phyloP scores from a whole-genome alignment of 257 asterid species.

The Henckelia pumila region DNA sequence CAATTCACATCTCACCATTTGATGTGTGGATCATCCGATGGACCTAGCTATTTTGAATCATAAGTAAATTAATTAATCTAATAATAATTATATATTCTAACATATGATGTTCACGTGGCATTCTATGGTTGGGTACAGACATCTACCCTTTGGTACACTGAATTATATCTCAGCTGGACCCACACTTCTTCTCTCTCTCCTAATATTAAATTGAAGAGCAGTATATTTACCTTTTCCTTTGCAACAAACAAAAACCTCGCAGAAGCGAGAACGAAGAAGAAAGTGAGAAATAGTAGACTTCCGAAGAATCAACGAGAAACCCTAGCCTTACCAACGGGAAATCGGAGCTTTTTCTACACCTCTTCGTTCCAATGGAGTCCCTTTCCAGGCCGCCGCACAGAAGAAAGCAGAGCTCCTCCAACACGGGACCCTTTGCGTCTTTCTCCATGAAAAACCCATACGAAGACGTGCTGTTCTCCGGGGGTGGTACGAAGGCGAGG shows the following conservation, averaged over 20 bases:
- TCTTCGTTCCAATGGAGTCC: conserved; percentile 59
- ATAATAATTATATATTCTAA: too few relatives aligned
- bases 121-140: background rate
- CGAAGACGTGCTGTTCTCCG: conserved; percentile 58
- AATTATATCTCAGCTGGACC: conserved; percentile 19
- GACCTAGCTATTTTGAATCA: too few relatives aligned
- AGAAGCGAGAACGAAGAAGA: conserved; percentile 22
- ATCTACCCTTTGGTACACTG: conserved; percentile 12
- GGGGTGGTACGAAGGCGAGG: conserved; percentile 28
- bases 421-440: conserved; percentile 34
- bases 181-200: conserved; percentile 22
- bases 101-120: background rate
- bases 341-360: conserved; percentile 7
- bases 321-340: background rate
- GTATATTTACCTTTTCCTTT: conserved; percentile 23
- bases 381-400: conserved; percentile 62
- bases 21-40: too few relatives aligned
- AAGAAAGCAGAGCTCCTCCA: conserved; percentile 41
- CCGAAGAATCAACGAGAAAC: too few relatives aligned
- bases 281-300: background rate
- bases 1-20: too few relatives aligned
- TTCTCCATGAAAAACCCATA: conserved; percentile 63
- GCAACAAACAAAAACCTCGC: conserved; percentile 26
- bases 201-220: conserved; percentile 24
- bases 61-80: too few relatives aligned